A percentile compares a stretch with the other conserved stretches of the same genome.
phyloP scores from a whole-genome alignment of 2,329 filamentous ascomycete species.

The Fusarium aywerte region DNA sequence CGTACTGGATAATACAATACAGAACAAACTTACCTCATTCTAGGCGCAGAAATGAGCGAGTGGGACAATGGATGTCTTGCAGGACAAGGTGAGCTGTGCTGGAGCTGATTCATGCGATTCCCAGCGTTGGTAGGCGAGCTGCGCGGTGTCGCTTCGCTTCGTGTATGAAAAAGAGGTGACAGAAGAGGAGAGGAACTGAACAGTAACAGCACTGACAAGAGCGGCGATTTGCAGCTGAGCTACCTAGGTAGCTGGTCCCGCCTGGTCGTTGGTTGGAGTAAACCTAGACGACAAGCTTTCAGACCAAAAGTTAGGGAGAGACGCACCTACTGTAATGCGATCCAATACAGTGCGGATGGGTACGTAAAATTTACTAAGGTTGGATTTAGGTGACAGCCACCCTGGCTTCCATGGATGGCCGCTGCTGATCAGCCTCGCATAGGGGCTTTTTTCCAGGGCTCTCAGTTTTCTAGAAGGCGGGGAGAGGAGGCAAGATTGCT shows the following conservation, averaged over 20 bases:
- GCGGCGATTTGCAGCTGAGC: conserved; percentile 26
- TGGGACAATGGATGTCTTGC: conserved; percentile 25
- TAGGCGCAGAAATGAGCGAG: conserved; percentile 19
- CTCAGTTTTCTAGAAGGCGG: conserved; percentile 45
- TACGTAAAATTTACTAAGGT: neutral
- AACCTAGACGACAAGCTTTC: conserved; percentile 7
- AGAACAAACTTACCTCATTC: conserved; percentile 33
- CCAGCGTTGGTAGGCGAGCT: conserved; percentile 18
- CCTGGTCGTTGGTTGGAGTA: conserved; percentile 9
- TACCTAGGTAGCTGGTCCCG: conserved; percentile 17
- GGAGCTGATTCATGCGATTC: conserved; percentile 25
- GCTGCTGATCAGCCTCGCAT: conserved; percentile 47
- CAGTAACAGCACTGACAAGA: conserved; percentile 27
- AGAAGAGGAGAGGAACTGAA: conserved; percentile 4
- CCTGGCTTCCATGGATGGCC: conserved; percentile 37
- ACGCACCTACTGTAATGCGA: neutral
- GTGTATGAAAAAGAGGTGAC: neutral
- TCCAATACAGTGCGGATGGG: neutral
- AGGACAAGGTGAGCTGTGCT: neutral
- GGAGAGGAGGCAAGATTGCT: conserved; percentile 34
- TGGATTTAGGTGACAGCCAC: conserved; percentile 42
- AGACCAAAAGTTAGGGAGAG: neutral
- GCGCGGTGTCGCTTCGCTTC: conserved; percentile 27
- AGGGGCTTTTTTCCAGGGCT: conserved; percentile 37
- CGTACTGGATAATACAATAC: conserved; percentile 4